Evolutionary conservation across 768 basidiomycete species (phyloP), one percentile per base, ranked within the genome.

Genomic region (Imleria badia): DNA sequence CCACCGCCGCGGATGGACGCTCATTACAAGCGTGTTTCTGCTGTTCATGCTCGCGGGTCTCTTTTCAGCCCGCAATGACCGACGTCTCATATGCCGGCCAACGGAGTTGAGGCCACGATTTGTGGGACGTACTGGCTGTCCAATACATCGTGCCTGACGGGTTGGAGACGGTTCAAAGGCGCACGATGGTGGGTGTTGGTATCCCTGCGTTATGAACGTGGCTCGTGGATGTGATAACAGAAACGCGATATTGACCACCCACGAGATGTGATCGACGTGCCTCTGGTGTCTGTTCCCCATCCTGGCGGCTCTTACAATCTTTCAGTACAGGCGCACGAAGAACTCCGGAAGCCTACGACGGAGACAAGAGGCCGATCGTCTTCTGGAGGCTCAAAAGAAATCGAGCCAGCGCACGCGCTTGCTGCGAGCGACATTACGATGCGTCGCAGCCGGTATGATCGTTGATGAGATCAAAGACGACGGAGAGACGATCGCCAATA

Each of bases 221-320:
- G 26, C 26, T 26, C 26, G 6, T 26, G 3, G 4, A 26, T 26
- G 26, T 26, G 26, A 26, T 26, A 3, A 26, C 54, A 87, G 84
- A 73, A 80, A 41, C 86, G 86, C 8, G 60, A 73, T 0, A 66
- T 75, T 4, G 65, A 66, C 12, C 76, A 80, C 51, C 78, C 79
- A 0, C 78, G 81, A 38, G 63, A 81, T 22, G 52, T 69, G 20
- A 91, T 91, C 55, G 76, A 80, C 9, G 59, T 88, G 0, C 82
- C 87, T 1, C 86, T 90, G 1, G 81, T 93, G 1, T 62, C 75
- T 1, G 73, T 84, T 3, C 94, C 94, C 0, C 90, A 91, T 60
- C 83, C 83, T 31, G 94, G 94, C n/a, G n/a, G 81, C 4, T 94
- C 92, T n/a, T 98, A 97, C 68, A 96, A 96, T 66, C 94, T 94